Base-by-base conservation (phyloP, 2,329 filamentous ascomycete genomes). In the Pseudohalonectria lignicola region DNA sequence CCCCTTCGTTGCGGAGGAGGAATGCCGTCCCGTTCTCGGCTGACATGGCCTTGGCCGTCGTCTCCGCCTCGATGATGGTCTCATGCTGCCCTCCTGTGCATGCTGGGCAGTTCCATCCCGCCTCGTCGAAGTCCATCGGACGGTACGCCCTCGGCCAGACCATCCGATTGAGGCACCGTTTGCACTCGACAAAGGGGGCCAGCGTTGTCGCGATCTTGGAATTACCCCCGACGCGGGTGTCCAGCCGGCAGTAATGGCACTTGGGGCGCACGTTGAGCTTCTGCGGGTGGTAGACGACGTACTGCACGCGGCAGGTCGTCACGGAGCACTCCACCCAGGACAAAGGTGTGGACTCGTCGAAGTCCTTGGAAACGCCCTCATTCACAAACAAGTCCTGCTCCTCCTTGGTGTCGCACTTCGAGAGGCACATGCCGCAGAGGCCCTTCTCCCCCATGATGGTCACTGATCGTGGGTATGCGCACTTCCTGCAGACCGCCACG, bases 271-370 rank as follows among this genome's bases (percentile, higher is more conserved):
- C 61, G 0, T 53, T 56, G n/a, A 71, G 53, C 1, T 46, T 44
- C 3, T 57, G 49, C 3, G 56, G 47, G 31, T 64, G 57, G 47
- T 72, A 71, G 4, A 71, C 62, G 20, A 71, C 60, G 44, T 71
- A 73, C 47, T 70, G 66, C 2, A 59, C 64, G 10, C 66, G 58
- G 48, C 68, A 72, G 8, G 49, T 47, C 1, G 34, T 40, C n/a
- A 56, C 50, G 28, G 43, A 51, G 45, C 69, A 73, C 47, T 71
- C 67, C 1, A 68, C 63, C 68, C 68, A 72, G 13, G 55, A 53
- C 0, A 52, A 56, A 4, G 47, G 44, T 0, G 60, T 62, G 8
- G 41, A 37, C 30, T 55, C 49, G 28, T 45, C 48, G 39, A 63
- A 53, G 1, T 52, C 46, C 18, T 41, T 41, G 0, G 51, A 54